Percentiles rank a stretch among this genome's conserved stretches.
phyloP scores from a whole-genome alignment of 345 rosid genomes.

The Durio zibethinus region DNA sequence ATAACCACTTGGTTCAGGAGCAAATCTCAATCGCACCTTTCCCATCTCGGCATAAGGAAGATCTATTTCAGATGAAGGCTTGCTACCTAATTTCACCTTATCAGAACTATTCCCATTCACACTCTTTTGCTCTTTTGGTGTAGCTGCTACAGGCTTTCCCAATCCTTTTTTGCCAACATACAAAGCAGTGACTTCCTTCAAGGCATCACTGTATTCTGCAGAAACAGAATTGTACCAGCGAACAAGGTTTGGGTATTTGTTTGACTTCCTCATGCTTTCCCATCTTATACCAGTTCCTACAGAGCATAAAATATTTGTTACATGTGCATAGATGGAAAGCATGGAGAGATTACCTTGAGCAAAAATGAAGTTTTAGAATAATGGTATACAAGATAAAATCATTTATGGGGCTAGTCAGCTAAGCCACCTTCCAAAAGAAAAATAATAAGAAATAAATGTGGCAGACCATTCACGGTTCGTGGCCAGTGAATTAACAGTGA shows the following conservation, averaged over 20 bases:
- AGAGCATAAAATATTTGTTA: conserved; percentile 13
- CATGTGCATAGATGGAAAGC: background rate
- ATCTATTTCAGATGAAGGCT: conserved; percentile 54
- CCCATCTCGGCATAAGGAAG: conserved; percentile 84
- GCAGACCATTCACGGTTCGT: background rate
- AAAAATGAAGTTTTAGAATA: background rate
- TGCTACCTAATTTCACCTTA: conserved; percentile 48
- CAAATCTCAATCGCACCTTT: conserved; percentile 77
- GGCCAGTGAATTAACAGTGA: background rate
- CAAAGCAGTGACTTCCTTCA: conserved; percentile 45
- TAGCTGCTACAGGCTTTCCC: conserved; percentile 50
- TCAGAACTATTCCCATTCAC: conserved; percentile 41
- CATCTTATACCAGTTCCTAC: conserved; percentile 79
- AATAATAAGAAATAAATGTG: background rate
- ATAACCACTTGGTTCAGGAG: conserved; percentile 97
- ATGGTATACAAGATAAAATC: background rate
- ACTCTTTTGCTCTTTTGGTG: conserved; percentile 44
- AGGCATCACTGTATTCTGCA: conserved; percentile 50
- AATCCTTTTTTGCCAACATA: conserved; percentile 55
- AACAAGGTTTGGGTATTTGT: conserved; percentile 70
- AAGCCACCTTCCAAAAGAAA: background rate
- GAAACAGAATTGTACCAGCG: conserved; percentile 83
- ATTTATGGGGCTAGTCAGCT: background rate
- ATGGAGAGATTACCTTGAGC: background rate
- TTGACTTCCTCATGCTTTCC: conserved; percentile 93